These are phyloP conservation scores for Colletotrichum coccodes DNA, from an alignment of 2,329 filamentous ascomycete genomes.

Conservation along the genomic window DNA sequence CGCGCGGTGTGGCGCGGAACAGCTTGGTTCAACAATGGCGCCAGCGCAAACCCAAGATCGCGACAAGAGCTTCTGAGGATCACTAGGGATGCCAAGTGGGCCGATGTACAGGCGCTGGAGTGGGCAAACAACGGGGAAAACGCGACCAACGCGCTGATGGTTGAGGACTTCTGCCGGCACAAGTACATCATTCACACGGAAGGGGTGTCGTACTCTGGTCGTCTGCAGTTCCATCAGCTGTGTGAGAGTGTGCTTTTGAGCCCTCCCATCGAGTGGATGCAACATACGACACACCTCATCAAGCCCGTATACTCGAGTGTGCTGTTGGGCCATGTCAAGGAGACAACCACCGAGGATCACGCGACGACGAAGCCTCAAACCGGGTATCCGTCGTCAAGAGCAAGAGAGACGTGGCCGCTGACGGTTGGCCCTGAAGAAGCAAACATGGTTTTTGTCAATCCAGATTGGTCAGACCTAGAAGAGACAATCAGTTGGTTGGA, in stretches of 20 bases:
- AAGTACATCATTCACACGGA: constrained; percentile 64
- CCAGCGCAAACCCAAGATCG: constrained; percentile 44
- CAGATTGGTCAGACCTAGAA: constrained; percentile 62
- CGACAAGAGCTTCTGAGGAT: constrained; percentile 51
- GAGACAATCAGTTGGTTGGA: constrained; percentile 57
- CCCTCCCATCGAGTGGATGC: constrained; percentile 58
- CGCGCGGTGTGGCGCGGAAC: constrained; percentile 63
- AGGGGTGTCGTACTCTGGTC: constrained; percentile 63
- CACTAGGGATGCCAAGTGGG: constrained; percentile 52
- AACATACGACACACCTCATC: constrained; percentile 60
- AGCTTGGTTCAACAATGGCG: constrained; percentile 58
- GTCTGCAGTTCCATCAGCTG: constrained; percentile 61
- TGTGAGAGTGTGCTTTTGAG: constrained; percentile 59
- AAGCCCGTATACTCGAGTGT: constrained; percentile 53
- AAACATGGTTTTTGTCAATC: constrained; percentile 60
- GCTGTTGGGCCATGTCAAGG: constrained; percentile 30
- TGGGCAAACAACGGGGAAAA: constrained; percentile 46
- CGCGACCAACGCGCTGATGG: constrained; percentile 54
- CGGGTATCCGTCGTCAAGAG: not conserved
- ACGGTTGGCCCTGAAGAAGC: constrained; percentile 47
- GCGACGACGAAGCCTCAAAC: not conserved
- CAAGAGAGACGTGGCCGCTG: constrained; percentile 49
- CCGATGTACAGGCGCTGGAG: constrained; percentile 56
- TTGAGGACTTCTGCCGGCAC: constrained; percentile 63
- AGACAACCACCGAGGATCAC: too few relatives aligned